A percentile compares a stretch with the other conserved stretches of the same genome.
phyloP scores from a whole-genome alignment of 148 eudicot genomes.

The Nepenthes mirabilis region DNA sequence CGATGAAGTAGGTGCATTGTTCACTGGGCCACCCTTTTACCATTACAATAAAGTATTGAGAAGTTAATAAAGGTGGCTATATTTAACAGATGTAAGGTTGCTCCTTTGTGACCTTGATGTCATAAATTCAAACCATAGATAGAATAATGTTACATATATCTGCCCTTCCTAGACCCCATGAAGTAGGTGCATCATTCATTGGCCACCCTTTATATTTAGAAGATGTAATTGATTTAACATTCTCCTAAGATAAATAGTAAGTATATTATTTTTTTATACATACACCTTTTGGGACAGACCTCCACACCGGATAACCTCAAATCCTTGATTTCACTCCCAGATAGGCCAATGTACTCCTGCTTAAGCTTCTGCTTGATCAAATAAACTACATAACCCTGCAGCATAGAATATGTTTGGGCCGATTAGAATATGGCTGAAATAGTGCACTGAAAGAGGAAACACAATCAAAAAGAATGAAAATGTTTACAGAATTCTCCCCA shows the following conservation, averaged over 20 bases:
- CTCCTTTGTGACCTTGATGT: too few species aligned
- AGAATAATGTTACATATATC: too few species aligned
- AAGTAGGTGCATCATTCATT: too few species aligned
- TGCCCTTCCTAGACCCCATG: too few species aligned
- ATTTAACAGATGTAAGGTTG: too few species aligned
- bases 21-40: too few species aligned
- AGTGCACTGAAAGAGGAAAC: background rate
- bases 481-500: background rate
- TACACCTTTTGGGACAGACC: slow-evolving; percentile 33
- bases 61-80: too few species aligned
- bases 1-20: too few species aligned
- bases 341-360: slow-evolving; percentile 62
- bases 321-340: slow-evolving; percentile 60
- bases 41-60: too few species aligned
- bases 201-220: background rate
- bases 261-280: background rate
- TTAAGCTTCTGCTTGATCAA: slow-evolving; percentile 71
- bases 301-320: slow-evolving; percentile 72
- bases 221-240: background rate
- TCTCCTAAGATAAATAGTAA: too few species aligned
- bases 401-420: slow-evolving; percentile 3
- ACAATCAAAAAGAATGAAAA: background rate
- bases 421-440: background rate
- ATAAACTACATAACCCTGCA: slow-evolving; percentile 80
- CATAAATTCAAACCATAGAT: too few species aligned